Conservation (phyloP, 352 stramenopile genomes). For the Labyrinthula sp. region DNA sequence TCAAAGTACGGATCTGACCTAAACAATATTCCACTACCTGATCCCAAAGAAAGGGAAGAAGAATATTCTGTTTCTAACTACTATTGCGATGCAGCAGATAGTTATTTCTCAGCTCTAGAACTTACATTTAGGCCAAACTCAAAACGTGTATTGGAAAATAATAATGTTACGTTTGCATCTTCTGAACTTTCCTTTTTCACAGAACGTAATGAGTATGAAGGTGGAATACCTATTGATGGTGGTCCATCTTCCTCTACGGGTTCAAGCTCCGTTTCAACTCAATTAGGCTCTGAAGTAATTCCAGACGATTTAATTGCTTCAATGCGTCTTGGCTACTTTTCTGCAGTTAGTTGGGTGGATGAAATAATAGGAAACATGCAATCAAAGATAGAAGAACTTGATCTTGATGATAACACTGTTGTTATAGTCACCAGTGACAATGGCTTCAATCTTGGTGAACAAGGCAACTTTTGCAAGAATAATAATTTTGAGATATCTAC, state of each 20-base stretch:
- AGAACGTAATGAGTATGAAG: not conserved
- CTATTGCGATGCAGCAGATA: no score
- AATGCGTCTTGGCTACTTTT: slow-evolving; percentile 26
- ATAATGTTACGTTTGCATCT: slow-evolving; percentile 1
- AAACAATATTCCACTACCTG: no score
- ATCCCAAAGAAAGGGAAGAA: no score
- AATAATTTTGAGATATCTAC: slow-evolving; percentile 16
- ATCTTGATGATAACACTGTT: slow-evolving; percentile 8
- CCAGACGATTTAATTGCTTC: slow-evolving; percentile 17
- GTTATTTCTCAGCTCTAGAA: no score
- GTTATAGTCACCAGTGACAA: slow-evolving; percentile 15
- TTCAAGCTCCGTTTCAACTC: no score
- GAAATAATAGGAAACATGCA: slow-evolving; percentile 10
- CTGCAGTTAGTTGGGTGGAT: slow-evolving; percentile 12
- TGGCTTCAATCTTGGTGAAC: slow-evolving; percentile 27
- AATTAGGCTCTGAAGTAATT: no score
- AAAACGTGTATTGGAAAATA: not conserved
- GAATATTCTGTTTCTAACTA: no score
- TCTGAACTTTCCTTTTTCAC: slow-evolving; percentile 6
- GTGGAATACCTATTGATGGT: not conserved
- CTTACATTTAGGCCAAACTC: not conserved
- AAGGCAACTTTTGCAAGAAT: slow-evolving; percentile 18
- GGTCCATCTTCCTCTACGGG: no score
- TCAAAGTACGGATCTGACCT: not conserved
- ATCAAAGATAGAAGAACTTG: slow-evolving; percentile 4